Evolutionary conservation across 257 asterid genomes (phyloP), one percentile per base, ranked within the genome.

Genomic region (Lithospermum erythrorhizon): DNA sequence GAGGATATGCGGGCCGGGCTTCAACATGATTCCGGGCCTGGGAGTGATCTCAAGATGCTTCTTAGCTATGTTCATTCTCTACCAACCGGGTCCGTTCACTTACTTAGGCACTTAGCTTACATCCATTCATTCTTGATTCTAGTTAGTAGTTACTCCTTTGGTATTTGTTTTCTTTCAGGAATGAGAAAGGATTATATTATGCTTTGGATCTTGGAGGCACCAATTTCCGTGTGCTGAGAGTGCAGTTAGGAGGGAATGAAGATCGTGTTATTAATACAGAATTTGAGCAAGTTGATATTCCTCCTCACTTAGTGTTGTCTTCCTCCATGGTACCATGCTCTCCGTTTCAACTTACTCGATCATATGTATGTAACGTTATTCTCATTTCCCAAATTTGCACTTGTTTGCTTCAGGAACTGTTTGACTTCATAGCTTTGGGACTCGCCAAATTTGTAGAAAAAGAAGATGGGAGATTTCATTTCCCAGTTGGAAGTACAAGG

Each of bases 171-270:
- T 37, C 29, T 61, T 21, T 21, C 70, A 87, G 94, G 82, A 75
- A 83, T 35, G 96, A 85, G 76, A 81, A 83, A 71, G 94, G 96
- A 13, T 64, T 85, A 72, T 87, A 76, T 70, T 85, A 87, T 70
- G 94, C 89, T 1, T 53, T 85, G 83, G 96, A 87, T 80, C 94
- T 87, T 54, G 96, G 96, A 2, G 96, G 96, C 48, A 87, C 94
- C 6, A 87, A 87, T 73, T 87, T 87, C 60, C 85, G 91, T 41
- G 96, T 87, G 25, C 62, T 87, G 22, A 79, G 94, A 69, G 96
- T 85, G 65, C 87, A 85, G 61, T 65, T 83, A 69, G 96, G 96
- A 52, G 96, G 96, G 61, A 85, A 74, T 64, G 94, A 76, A 52
- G 78, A 83, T 60, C 73, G 87, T 2, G 87, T 83, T 23, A 61